Evolutionary conservation across 306 rosid species (phyloP), one percentile per base, ranked within the genome.

Genomic region (Ziziphus jujuba): DNA sequence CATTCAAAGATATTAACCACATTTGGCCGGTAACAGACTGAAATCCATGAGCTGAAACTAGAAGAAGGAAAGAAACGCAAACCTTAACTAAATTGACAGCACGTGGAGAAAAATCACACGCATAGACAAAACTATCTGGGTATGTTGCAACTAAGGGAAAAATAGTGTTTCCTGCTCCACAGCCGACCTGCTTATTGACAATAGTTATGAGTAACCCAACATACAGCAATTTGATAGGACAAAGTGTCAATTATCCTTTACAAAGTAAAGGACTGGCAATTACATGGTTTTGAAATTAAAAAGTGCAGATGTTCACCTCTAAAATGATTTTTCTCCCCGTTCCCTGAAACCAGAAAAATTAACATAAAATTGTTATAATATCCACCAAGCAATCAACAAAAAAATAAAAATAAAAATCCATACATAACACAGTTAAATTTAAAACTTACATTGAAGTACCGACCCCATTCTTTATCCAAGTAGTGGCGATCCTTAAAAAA

Each of bases 381-480:
- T 54, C 23, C 7, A 25, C 16, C 16, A 45, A 45, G 8, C 10
- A 45, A 45, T 45, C 3, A 20, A 54, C 59, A 16, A 23, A 25
- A n/a, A 6, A 11, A 17, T 20, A 33, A 25, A 66, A 59, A 9
- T 51, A 6, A 9, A 52, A 67, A 6, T 55, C 6, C 2, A 56
- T 0, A 24, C 8, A 35, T 14, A 59, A 61, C 50, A 75, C 34
- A 65, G 15, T 43, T 33, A 21, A 36, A 66, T 66, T 33, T 21
- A 68, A 36, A 61, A 82, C 99, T 90, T 79, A 90, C 97, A 24
- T 79, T 83, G 80, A 93, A 93, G 73, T 86, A 85, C 56, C 73
- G 83, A 31, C 97, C 96, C 97, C 97, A 90, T 74, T 93, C 99
- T 82, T 93, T 90, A 77, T 90, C 99, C 91, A 90, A 79, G 84